These are phyloP conservation scores for Fusarium goolgardi DNA, from an alignment of 2,329 filamentous ascomycete species.

Conservation along the genomic window DNA sequence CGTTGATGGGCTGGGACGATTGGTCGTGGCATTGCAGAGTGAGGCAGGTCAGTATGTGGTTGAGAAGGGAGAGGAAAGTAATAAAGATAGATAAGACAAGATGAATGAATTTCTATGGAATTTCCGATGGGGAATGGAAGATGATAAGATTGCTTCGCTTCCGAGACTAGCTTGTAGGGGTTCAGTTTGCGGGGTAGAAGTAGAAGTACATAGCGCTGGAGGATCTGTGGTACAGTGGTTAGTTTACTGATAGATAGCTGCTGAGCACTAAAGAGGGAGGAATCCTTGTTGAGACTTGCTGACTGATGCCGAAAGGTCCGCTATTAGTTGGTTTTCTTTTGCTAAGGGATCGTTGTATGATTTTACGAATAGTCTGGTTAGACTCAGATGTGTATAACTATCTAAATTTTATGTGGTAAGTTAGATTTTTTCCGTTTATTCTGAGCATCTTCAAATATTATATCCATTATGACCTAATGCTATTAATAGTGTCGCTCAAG, in stretches of 20 bases:
- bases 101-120: background rate
- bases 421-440: too few species aligned
- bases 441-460: too few species aligned
- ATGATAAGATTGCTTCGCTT: slow-evolving; percentile 10
- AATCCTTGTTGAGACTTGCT: background rate
- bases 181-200: slow-evolving; percentile 23
- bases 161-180: background rate
- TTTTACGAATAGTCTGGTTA: too few species aligned
- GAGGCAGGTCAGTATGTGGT: background rate
- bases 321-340: background rate
- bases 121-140: slow-evolving; percentile 15
- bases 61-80: slow-evolving; percentile 1
- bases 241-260: background rate
- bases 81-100: background rate
- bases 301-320: background rate
- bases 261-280: background rate
- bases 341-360: background rate
- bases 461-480: rapidly evolving
- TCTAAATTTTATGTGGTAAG: too few species aligned
- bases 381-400: too few species aligned
- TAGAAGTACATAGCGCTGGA: background rate
- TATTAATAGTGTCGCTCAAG: too few species aligned
- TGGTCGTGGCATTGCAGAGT: slow-evolving; percentile 60
- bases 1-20: slow-evolving; percentile 62
- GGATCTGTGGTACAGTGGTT: background rate